Evolutionary conservation across 2,329 filamentous ascomycete genomes (phyloP).

Genomic region (Sphaceloma murrayae): DNA sequence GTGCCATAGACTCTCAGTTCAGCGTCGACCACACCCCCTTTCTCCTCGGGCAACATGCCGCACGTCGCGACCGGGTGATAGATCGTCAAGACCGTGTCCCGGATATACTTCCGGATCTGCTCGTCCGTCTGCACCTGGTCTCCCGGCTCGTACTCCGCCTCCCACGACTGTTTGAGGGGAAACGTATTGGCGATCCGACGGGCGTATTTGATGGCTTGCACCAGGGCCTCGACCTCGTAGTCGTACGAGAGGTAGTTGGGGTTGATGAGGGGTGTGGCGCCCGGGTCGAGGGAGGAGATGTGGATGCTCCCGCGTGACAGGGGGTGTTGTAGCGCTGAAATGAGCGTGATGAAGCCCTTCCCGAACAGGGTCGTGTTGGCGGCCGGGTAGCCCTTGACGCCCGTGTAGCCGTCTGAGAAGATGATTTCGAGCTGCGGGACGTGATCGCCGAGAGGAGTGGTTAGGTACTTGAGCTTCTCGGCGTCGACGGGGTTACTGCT

Average conservation of each 20-base stretch:
- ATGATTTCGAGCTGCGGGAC: constrained; percentile 38
- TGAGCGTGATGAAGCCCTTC: constrained; percentile 22
- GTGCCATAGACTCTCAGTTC: constrained; percentile 27
- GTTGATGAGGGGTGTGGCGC: constrained; percentile 31
- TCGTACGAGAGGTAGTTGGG: constrained; percentile 34
- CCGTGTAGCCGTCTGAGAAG: constrained; percentile 40
- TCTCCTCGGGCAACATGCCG: constrained; percentile 21
- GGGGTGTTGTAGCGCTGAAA: constrained; percentile 29
- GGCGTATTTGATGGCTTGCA: constrained; percentile 1
- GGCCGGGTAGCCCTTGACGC: constrained; percentile 31
- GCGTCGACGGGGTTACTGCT: constrained; percentile 28
- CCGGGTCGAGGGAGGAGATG: constrained; percentile 26
- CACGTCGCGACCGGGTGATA: constrained; percentile 11
- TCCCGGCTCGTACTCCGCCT: constrained; percentile 13
- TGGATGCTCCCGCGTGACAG: constrained; percentile 29
- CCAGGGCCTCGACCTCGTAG: constrained; percentile 25
- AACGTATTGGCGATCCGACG: not conserved
- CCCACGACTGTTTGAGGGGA: not conserved
- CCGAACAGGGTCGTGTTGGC: constrained; percentile 28
- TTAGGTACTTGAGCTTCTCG: constrained; percentile 36
- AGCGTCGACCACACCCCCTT: constrained; percentile 27
- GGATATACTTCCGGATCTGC: constrained; percentile 7
- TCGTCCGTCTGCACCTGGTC: constrained; percentile 13
- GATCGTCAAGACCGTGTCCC: constrained; percentile 13
- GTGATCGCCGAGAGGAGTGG: constrained; percentile 17